Conservation (phyloP, 2,329 filamentous ascomycete species). For the Fusarium napiforme region DNA sequence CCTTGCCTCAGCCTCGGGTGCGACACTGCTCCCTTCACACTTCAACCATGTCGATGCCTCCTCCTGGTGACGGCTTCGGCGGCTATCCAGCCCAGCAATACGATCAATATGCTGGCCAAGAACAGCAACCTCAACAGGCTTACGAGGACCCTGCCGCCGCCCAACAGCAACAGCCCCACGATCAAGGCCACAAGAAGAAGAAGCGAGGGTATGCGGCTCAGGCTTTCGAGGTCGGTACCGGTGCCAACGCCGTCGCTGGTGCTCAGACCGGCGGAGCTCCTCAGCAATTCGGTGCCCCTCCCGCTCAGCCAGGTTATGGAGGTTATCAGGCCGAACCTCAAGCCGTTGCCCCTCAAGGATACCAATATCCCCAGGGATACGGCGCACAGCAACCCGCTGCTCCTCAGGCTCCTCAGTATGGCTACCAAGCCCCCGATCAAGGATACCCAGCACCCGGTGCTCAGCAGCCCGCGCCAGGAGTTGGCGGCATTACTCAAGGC, state of each 20-base stretch:
- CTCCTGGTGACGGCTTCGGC: slow-evolving; percentile 61
- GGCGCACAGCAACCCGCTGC: slow-evolving; percentile 55
- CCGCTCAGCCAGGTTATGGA: slow-evolving; percentile 64
- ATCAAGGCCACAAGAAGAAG: slow-evolving; percentile 75
- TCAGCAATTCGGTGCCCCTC: slow-evolving; percentile 60
- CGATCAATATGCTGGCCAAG: slow-evolving; percentile 58
- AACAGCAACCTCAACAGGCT: slow-evolving; percentile 55
- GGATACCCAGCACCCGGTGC: slow-evolving; percentile 69
- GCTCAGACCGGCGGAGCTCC: slow-evolving; percentile 55
- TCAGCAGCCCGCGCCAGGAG: slow-evolving; percentile 45
- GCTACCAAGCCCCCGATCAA: slow-evolving; percentile 75
- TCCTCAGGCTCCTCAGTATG: slow-evolving; percentile 58
- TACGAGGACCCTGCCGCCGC: slow-evolving; percentile 50
- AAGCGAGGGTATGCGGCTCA: slow-evolving; percentile 95
- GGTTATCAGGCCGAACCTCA: slow-evolving; percentile 66
- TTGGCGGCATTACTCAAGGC: slow-evolving; percentile 82
- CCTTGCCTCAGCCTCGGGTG: slow-evolving; percentile 35
- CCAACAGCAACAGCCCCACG: slow-evolving; percentile 42
- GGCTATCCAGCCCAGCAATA: slow-evolving; percentile 49
- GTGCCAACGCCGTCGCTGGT: slow-evolving; percentile 77
- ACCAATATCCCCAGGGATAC: slow-evolving; percentile 58
- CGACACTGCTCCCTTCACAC: slow-evolving; percentile 43
- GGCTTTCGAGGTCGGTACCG: slow-evolving; percentile 91
- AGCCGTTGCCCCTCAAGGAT: slow-evolving; percentile 52
- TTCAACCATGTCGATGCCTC: slow-evolving; percentile 67